Base-by-base conservation (phyloP, 208 protist genomes). In the Blechomonas ayalai region DNA sequence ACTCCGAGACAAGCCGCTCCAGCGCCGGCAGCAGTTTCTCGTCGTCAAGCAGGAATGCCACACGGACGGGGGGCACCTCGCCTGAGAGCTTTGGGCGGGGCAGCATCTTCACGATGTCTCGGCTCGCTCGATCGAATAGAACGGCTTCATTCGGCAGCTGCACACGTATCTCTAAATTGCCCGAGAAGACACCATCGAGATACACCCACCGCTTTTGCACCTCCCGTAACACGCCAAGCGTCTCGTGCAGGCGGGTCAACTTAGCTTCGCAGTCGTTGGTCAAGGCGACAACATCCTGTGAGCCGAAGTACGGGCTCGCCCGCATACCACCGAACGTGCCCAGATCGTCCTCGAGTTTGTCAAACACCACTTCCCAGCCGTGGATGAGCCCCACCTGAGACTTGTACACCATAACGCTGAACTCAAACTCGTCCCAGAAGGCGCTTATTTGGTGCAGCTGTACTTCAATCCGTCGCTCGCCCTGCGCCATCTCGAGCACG, bases 161-260 rank as follows among this genome's bases (percentile, higher is more conserved):
- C 40, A 81, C 39, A 20, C 85, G 82, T 42, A 99, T 98, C 51
- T 99, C 97, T 13, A 66, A 67, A 49, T 82, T 92, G 43, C 90
- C 91, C 13, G 75, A 71, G 55, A 99, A 99, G 49, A 99, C 96
- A 36, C 95, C 95, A 53, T 99, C 97, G 4, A 99, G 79, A 56
- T 99, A 98, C 0, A 98, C 95, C 97, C 97, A 99, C 26, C 89
- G 80, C 42, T 95, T 77, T 70, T 99, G 97, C 28, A 99, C 92
- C 38, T 98, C 94, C 34, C 98, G 52, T 19, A 91, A 66, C 18
- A 90, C 68, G 59, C 98, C 95, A 8, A 98, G 80, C 12, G 98
- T 45, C 47, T 89, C 60, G 26, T 81, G 78, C 9, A 98, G 55
- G 7, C 69, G 57, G 39, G 93, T 97, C 18, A 99, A 76, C 27